These are phyloP conservation scores for Jaapia argillacea DNA, from an alignment of 768 basidiomycete species.

Conservation along the genomic window DNA sequence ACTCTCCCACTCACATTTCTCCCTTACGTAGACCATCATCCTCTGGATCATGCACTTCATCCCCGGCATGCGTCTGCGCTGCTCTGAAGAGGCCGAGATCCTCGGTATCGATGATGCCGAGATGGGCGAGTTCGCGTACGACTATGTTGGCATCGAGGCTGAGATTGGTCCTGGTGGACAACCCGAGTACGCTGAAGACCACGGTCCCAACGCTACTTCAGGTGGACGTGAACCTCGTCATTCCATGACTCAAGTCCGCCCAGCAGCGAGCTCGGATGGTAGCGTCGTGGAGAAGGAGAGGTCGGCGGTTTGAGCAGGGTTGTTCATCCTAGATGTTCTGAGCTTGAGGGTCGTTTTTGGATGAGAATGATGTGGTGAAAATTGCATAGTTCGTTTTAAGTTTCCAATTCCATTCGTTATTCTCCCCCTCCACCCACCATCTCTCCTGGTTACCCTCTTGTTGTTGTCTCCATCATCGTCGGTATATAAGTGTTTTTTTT, in stretches of 20 bases:
- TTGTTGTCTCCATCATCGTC: too few relatives aligned
- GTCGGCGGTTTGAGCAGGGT: neutral
- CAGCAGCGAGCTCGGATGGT: slow-evolving; percentile 3
- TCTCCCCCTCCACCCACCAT: too few relatives aligned
- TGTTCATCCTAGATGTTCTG: too few relatives aligned
- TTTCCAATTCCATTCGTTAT: too few relatives aligned
- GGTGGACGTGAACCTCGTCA: slow-evolving; percentile 28
- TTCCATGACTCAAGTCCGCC: neutral
- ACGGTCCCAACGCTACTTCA: slow-evolving; percentile 15
- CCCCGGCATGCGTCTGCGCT: slow-evolving; percentile 69
- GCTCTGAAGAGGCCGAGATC: slow-evolving; percentile 54
- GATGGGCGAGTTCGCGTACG: slow-evolving; percentile 86
- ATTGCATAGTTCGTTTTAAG: too few relatives aligned
- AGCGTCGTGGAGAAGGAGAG: slow-evolving; percentile 1
- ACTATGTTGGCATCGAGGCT: slow-evolving; percentile 70
- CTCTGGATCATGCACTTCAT: slow-evolving; percentile 85
- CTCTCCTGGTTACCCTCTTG: too few relatives aligned
- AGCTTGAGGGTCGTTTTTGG: too few relatives aligned
- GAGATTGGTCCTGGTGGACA: slow-evolving; percentile 23
- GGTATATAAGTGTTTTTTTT: too few relatives aligned
- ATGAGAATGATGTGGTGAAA: too few relatives aligned
- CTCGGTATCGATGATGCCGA: slow-evolving; percentile 86
- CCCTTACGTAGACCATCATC: slow-evolving; percentile 50
- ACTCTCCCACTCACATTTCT: slow-evolving; percentile 1
- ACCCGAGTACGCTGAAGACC: slow-evolving; percentile 5